Base-by-base conservation (phyloP, 805 yeast genomes). In the Metschnikowia koreensis region DNA sequence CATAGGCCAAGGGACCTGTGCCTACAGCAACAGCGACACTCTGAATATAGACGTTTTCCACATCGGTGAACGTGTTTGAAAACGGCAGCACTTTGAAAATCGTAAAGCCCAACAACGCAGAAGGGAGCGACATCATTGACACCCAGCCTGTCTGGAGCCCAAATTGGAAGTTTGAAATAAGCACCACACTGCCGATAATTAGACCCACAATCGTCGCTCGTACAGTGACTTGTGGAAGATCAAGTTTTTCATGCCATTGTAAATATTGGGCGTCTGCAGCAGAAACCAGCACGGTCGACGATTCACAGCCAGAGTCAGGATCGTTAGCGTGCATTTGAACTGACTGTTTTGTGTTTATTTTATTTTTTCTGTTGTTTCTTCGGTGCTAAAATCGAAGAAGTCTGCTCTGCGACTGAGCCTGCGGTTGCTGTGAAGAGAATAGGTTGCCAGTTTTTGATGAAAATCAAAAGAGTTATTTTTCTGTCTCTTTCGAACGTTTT, bases 111-210 rank as follows among this genome's bases (percentile, higher is more conserved):
- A 93, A 69, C 47, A 93, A 69, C 0, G 98, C 97, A 5, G 97
- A 86, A 0, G 99, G 98, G 49, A 93, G 74, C 22, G 97, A 88
- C 99, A 93, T 94, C 99, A 93, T 93, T 10, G 97, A 90, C 6
- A 94, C 97, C 99, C 99, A 93, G 1, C 99, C 99, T 0, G 97
- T 93, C 65, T 93, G 99, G 17, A 93, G 74, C 1, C 98, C 99
- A 66, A 93, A 93, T 66, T 93, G 98, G 71, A 94, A 94, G 68
- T 93, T 93, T 4, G 97, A 89, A 15, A 91, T 74, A 27, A 94
- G 74, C 33, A 94, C 92, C 28, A 93, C 70, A 0, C 97, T 81
- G 0, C 99, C 99, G n/a, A 93, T 90, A 1, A 73, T 60, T 27
- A 93, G 71, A 0, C 98, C 98, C 0, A 86, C 88, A 0, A 84